Percentiles rank a stretch among this genome's conserved stretches.
Evolutionary conservation across 2,329 filamentous ascomycete species (phyloP).

Genomic region (Fusarium redolens): DNA sequence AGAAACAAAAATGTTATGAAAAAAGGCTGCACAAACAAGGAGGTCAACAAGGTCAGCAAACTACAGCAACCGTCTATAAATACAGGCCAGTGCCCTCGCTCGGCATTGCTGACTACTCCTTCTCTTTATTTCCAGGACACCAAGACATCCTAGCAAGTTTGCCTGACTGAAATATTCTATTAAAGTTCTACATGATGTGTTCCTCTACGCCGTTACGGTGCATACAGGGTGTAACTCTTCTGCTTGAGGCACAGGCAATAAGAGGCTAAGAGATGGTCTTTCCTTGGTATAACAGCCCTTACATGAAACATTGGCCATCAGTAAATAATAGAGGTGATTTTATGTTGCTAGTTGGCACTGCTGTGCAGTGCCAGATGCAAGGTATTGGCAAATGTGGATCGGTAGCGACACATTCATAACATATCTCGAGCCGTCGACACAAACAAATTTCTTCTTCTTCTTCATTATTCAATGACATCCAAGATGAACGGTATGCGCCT

Average conservation of each 20-base stretch:
- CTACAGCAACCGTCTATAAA: neutral
- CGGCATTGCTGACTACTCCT: neutral
- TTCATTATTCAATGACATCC: neutral
- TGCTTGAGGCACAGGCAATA: neutral
- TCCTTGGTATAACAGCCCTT: neutral
- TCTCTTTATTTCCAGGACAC: accelerated
- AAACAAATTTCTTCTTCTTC: neutral
- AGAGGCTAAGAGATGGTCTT: neutral
- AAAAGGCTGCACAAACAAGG: neutral
- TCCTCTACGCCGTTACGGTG: accelerated
- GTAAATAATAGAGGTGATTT: neutral
- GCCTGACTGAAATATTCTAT: neutral
- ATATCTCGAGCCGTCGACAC: neutral
- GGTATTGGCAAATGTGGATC: no score
- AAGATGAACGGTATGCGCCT: neutral
- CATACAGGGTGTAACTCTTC: neutral
- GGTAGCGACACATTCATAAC: no score
- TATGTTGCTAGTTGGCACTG: neutral
- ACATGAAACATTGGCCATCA: accelerated
- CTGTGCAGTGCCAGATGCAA: no score
- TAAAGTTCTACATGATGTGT: neutral
- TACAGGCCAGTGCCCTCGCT: neutral
- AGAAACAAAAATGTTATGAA: accelerated
- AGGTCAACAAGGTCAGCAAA: neutral
- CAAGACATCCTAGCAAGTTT: neutral